Base-by-base conservation (phyloP, 257 asterid genomes). In the Buddleja alternifolia region DNA sequence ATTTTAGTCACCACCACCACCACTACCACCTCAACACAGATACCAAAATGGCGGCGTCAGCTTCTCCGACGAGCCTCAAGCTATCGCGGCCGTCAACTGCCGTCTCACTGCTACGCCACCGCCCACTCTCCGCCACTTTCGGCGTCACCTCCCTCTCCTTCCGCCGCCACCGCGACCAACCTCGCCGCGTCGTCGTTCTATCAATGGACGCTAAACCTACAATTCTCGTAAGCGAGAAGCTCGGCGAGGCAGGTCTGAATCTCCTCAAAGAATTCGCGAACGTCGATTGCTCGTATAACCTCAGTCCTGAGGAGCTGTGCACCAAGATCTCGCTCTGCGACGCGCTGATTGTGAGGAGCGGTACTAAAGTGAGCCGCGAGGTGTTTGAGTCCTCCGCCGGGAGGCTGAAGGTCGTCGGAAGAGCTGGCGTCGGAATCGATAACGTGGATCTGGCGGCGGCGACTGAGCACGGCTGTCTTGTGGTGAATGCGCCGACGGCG, bases 381-480 rank as follows among this genome's bases (percentile, higher is more conserved):
- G 96, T 92, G 59, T 92, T 92, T 23, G 98, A 92, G 63, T 85
- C 96, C 4, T 90, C 98, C 29, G 85, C 81, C 32, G 97, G 98
- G 51, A 84, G 96, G 77, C 80, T 92, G 65, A 92, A 86, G 77
- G 98, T 92, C 17, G 97, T 92, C 29, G 98, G 98, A 6, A 86
- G 98, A 50, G 98, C 98, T 4, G 97, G 98, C 25, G 98, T 92
- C 3, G 97, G 97, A 25, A 90, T 92, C 71, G 98, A 92, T 62
- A 92, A 92, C 73, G 97, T 92, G 82, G 98, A 92, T 92, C 96
- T 92, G 82, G 90, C 87, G 17, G 97, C 98, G 14, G 97, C 98
- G 34, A 92, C 98, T 29, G 98, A 92, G 66, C 96, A 88, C 60
- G 97, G 97, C 0, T 92, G 97, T 69, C 82, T 90, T n/a, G 97